Base-by-base conservation (phyloP, 352 stramenopile species). In the Pythium diclinum region DNA sequence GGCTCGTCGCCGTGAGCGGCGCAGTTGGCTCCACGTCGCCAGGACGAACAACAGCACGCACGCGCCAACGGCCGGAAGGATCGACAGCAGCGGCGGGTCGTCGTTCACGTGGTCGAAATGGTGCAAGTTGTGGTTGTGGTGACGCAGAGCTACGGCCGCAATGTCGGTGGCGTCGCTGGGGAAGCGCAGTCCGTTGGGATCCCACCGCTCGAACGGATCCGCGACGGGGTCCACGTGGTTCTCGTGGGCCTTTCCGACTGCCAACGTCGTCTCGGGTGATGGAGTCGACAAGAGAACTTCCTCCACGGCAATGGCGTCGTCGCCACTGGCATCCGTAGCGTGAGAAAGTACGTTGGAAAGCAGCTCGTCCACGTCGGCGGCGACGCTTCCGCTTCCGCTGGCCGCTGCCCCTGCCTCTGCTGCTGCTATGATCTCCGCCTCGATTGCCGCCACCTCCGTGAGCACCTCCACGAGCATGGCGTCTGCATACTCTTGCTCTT, bases 11-110 rank as follows among this genome's bases (percentile, higher is more conserved):
- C 52, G 52, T 3, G 52, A 47, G 28, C 52, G 52, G 6, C 52
- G 30, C 28, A 59, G 33, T 21, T 59, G 52, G 30, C 52, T 47
- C 52, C 52, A 59, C 6, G 52, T 33, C 11, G n/a, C 33, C 28
- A 59, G 10, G 6, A 59, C 16, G 13, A 59, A 30, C 32, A 59
- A 59, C 52, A 47, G n/a, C 52, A 59, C 52, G 30, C 52, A 59
- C 6, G 32, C 52, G 10, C 28, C 52, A 5, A 36, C 17, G 30
- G 21, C 52, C 2, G 52, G 52, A 0, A 59, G 16, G 9, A 59
- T 30, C 1, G 52, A 44, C 2, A 59, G 11, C 33, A 19, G 52
- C 2, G 33, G 33, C 25, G 25, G 25, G 25, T 28, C 25, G 16
- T 32, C 52, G 21, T 21, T 33, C 8, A 16, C 40, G 40, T 47